Evolutionary conservation across 2,329 filamentous ascomycete species (phyloP).

Genomic region (Aspergillus tanneri): DNA sequence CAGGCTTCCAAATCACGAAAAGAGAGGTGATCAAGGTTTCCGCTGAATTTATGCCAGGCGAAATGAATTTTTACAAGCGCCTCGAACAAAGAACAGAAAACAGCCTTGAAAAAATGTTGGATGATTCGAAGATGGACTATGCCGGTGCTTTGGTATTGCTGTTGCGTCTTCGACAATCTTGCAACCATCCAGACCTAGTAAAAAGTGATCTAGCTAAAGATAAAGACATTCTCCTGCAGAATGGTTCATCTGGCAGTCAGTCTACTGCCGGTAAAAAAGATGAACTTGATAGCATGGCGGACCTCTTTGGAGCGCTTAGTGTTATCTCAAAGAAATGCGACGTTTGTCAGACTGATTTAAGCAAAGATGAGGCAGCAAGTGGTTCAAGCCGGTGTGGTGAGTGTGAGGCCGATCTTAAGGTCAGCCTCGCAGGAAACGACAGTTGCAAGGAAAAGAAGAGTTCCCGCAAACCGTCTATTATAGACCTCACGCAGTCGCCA

Average conservation of each 20-base stretch:
- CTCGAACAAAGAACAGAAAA: slow-evolving; percentile 81
- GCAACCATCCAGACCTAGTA: slow-evolving; percentile 88
- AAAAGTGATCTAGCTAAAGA: slow-evolving; percentile 83
- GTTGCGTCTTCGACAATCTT: slow-evolving; percentile 86
- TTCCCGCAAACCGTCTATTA: slow-evolving; percentile 35
- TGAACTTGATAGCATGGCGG: slow-evolving; percentile 79
- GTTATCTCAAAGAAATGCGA: slow-evolving; percentile 77
- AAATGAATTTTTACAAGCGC: slow-evolving; percentile 81
- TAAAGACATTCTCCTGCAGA: slow-evolving; percentile 75
- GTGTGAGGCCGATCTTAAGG: slow-evolving; percentile 72
- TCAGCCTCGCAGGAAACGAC: slow-evolving; percentile 47
- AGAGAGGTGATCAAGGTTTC: slow-evolving; percentile 81
- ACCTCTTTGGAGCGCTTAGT: slow-evolving; percentile 80
- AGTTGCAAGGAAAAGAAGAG: slow-evolving; percentile 47
- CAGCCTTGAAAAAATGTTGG: slow-evolving; percentile 86
- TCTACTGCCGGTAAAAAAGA: slow-evolving; percentile 53
- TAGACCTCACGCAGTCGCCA: slow-evolving; percentile 30
- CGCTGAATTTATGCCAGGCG: slow-evolving; percentile 73
- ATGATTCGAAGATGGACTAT: slow-evolving; percentile 75
- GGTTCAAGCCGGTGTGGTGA: slow-evolving; percentile 66
- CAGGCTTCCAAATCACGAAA: slow-evolving; percentile 85
- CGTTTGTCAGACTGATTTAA: slow-evolving; percentile 72
- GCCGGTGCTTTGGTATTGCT: slow-evolving; percentile 90
- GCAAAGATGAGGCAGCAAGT: slow-evolving; percentile 52
- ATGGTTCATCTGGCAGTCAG: slow-evolving; percentile 51